Evolutionary conservation across 768 basidiomycete genomes (phyloP).

Genomic region (Suillus ampliporus): DNA sequence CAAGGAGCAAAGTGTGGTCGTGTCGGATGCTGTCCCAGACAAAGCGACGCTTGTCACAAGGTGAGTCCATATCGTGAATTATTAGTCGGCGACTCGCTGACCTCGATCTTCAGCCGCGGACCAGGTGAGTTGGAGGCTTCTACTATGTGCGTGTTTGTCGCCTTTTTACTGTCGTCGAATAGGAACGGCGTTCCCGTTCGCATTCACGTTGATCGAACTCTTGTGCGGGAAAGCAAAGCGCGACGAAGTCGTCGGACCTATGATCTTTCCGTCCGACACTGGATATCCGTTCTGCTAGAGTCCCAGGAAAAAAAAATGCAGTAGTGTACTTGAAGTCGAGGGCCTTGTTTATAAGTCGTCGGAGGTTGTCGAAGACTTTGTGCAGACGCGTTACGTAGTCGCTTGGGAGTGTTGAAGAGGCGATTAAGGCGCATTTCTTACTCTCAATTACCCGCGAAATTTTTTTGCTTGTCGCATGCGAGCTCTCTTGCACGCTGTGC

Average conservation of each 20-base stretch:
- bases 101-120: conserved; percentile 58
- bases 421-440: conserved; percentile 16
- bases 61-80: conserved; percentile 39
- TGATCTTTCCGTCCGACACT: conserved; percentile 70
- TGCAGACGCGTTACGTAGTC: conserved; percentile 18
- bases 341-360: not conserved
- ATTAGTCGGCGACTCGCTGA: conserved; percentile 3
- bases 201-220: conserved; percentile 73
- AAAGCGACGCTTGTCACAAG: conserved; percentile 75
- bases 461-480: conserved; percentile 29
- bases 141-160: not conserved
- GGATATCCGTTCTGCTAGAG: conserved; percentile 41
- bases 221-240: conserved; percentile 69
- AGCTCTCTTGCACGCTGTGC: conserved; percentile 28
- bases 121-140: conserved; percentile 54
- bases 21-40: conserved; percentile 46
- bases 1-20: conserved; percentile 72
- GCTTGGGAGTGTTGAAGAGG: conserved; percentile 24
- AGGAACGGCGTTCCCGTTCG: conserved; percentile 83
- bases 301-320: not conserved
- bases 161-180: not conserved
- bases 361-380: not conserved
- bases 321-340: not conserved
- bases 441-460: conserved; percentile 8
- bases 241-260: conserved; percentile 63